Evolutionary conservation across 805 yeast genomes (phyloP).

Genomic region (Myxozyma neotropica): DNA sequence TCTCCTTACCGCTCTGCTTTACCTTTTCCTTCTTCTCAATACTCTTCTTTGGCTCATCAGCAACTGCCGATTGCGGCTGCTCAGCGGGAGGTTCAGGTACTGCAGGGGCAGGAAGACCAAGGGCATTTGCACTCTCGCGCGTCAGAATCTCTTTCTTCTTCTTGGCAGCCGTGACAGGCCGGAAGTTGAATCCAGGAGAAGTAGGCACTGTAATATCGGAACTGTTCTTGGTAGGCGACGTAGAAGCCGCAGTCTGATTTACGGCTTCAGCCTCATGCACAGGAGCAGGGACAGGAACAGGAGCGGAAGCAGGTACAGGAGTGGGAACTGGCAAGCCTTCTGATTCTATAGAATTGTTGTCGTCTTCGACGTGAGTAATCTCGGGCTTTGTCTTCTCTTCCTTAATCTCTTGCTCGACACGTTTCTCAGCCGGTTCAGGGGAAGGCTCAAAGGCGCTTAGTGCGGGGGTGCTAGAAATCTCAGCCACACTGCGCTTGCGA

Average conservation of each 20-base stretch:
- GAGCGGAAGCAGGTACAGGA: background rate
- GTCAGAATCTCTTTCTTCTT: constrained; percentile 21
- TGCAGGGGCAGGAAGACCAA: constrained; percentile 19
- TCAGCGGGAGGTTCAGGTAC: background rate
- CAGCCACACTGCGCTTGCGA: constrained; percentile 13
- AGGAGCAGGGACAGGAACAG: background rate
- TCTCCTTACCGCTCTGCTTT: constrained; percentile 1
- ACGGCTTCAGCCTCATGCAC: background rate
- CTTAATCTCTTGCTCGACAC: constrained; percentile 8
- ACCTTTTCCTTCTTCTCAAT: constrained; percentile 9
- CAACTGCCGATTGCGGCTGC: background rate
- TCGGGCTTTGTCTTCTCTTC: background rate
- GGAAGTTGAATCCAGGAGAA: constrained; percentile 19
- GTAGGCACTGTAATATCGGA: constrained; percentile 13
- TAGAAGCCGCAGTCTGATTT: background rate
- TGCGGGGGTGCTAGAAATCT: constrained; percentile 10
- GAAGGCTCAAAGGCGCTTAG: constrained; percentile 5
- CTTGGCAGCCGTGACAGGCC: constrained; percentile 14
- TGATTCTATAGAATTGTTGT: background rate
- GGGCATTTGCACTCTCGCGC: constrained; percentile 19
- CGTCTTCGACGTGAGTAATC: background rate
- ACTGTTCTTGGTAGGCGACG: background rate
- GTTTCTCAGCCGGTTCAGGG: constrained; percentile 11
- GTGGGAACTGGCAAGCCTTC: background rate
- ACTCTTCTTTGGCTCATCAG: constrained; percentile 1